phyloP scores from a whole-genome alignment of 495 filamentous ascomycete genomes.

The Cercophora scortea region DNA sequence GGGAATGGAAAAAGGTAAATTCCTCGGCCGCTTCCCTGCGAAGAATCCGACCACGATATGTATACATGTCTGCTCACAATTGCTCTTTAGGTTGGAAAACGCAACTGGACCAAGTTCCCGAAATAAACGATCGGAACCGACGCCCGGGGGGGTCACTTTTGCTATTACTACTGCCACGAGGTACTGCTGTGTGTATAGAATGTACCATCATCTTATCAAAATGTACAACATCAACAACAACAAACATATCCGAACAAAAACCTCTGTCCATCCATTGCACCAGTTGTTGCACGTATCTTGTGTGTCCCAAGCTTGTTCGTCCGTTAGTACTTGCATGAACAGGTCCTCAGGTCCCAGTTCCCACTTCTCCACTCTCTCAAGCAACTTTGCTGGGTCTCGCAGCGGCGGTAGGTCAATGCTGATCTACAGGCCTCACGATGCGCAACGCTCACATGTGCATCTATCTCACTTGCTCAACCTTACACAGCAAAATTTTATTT shows the following conservation, averaged over 20 bases:
- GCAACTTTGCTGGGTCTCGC: no score
- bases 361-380: no score
- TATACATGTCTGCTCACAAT: constrained; percentile 5
- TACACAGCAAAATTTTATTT: no score
- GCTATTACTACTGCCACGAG: not conserved
- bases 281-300: no score
- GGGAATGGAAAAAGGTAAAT: constrained; percentile 82
- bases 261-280: not conserved
- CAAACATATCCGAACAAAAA: constrained; percentile 11
- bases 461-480: no score
- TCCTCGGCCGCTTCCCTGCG: not conserved
- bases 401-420: no score
- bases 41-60: not conserved
- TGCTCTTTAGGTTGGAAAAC: constrained; percentile 64
- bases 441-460: no score
- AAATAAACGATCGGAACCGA: constrained; percentile 34
- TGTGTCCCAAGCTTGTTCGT: no score
- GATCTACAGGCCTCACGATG: no score
- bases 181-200: not conserved
- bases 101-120: constrained; percentile 89
- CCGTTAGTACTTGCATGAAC: no score
- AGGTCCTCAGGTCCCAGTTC: no score
- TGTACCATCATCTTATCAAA: constrained; percentile 10
- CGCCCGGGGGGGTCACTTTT: not conserved
- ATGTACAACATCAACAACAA: constrained; percentile 19